Evolutionary conservation across 78 protist species (phyloP).

Genomic region (Chrysochromulina tobinii): DNA sequence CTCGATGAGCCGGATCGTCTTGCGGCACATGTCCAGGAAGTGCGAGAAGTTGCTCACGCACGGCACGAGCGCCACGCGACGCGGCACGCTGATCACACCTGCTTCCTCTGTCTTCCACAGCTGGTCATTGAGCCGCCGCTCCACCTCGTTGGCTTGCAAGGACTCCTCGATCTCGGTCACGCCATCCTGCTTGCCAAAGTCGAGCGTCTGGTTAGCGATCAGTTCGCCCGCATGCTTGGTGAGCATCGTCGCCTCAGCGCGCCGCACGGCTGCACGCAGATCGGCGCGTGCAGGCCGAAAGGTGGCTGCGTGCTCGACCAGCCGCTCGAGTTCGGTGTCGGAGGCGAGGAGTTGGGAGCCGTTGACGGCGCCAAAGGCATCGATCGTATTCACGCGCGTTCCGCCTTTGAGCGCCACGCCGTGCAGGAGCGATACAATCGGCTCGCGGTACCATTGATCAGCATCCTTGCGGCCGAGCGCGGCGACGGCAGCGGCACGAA

Average conservation of each 20-base stretch:
- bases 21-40: constrained; percentile 58
- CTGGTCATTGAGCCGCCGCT: constrained; percentile 14
- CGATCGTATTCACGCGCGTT: neutral
- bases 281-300: neutral
- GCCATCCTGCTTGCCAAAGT: constrained; percentile 64
- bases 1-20: constrained; percentile 44
- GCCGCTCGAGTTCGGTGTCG: neutral
- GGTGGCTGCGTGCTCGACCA: neutral
- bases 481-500: too few relatives aligned
- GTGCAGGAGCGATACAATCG: constrained; percentile 10
- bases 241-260: neutral
- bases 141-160: constrained; percentile 22
- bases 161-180: constrained; percentile 62
- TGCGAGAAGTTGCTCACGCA: constrained; percentile 60
- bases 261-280: neutral
- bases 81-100: neutral
- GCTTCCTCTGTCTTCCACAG: constrained; percentile 2
- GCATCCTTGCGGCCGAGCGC: too few relatives aligned
- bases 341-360: constrained; percentile 19
- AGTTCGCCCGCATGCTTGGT: constrained; percentile 12
- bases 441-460: neutral
- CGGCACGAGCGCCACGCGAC: constrained; percentile 47
- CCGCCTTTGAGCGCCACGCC: constrained; percentile 25
- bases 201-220: constrained; percentile 48
- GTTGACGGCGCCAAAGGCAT: constrained; percentile 18